Evolutionary conservation across 495 filamentous ascomycete genomes (phyloP).

Genomic region (Cercophora newfieldiana): DNA sequence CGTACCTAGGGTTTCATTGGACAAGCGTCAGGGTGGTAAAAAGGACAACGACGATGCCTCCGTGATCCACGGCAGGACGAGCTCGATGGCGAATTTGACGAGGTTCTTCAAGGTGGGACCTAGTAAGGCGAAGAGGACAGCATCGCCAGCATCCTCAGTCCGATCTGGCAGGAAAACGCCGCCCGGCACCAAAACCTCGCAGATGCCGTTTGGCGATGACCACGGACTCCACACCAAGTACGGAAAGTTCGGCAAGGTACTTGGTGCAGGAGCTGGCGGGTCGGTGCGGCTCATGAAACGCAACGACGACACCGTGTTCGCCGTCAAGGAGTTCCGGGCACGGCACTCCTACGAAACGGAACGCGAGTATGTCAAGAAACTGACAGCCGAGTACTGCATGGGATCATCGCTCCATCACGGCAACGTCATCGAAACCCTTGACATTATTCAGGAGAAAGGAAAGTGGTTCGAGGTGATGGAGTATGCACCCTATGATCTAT

Average conservation of each 20-base stretch:
- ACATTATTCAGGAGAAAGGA: constrained; percentile 92
- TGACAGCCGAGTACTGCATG: constrained; percentile 99
- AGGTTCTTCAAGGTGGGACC: constrained; percentile 79
- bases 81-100: constrained; percentile 93
- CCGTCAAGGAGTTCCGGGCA: constrained; percentile 94
- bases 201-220: constrained; percentile 90
- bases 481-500: constrained; percentile 95
- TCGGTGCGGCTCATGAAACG: constrained; percentile 95
- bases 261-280: constrained; percentile 92
- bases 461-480: constrained; percentile 99
- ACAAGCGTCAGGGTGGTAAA: constrained; percentile 31
- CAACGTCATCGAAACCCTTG: constrained; percentile 97
- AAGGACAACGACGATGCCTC: constrained; percentile 51
- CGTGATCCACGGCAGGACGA: constrained; percentile 56
- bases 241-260: constrained; percentile 88
- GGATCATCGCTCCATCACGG: constrained; percentile 96
- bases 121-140: constrained; percentile 63
- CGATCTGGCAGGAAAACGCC: constrained; percentile 60
- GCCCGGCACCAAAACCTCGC: constrained; percentile 56
- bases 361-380: constrained; percentile 96
- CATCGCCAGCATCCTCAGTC: constrained; percentile 57
- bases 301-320: constrained; percentile 86
- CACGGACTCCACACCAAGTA: constrained; percentile 90
- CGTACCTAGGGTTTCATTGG: constrained; percentile 33
- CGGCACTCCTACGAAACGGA: constrained; percentile 91